Evolutionary conservation across 768 basidiomycete species (phyloP), one percentile per base, ranked within the genome.

Genomic region (Leucocoprinus sp.): DNA sequence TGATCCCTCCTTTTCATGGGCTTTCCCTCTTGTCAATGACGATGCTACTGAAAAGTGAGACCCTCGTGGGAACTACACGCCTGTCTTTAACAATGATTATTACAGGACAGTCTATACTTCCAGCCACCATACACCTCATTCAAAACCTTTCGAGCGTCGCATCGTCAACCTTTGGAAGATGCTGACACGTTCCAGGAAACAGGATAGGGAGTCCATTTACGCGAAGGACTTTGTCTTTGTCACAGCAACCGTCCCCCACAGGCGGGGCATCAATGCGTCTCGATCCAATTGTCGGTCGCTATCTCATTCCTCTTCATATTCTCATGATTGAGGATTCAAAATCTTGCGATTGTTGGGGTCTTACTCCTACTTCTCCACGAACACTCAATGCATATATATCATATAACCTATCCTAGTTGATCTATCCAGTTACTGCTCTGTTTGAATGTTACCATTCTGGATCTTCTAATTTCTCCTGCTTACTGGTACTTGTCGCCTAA

Each of bases 191-290:
- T 62, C 65, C 24, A 76, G 75, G 50, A 77, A 69, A 43, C 64
- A 64, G 26, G 68, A 72, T 19, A 72, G 76, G 33, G 66, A 69
- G 4, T 79, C 81, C 2, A 57, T 73, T 55, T 64, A 80, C 38
- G 71, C 75, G 23, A 69, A 71, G 18, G 80, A 79, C 56, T 83
- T 83, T 57, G 70, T 82, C 54, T 66, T 82, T 49, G 67, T 84
- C 53, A 81, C 74, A 8, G 23, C 46, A 0, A 56, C 69, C 12
- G 57, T 70, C 31, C 69, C 71, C 44, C 69, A 78, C 48, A 76
- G 73, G 44, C 80, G 78, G 58, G 80, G 78, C 58, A 59, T 71
- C 36, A 64, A 68, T 33, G 29, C 29, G 27, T 34, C 42, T 2
- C 46, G 42, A 42, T 15, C 23, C 15, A 15, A 41, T 12, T 4